These are phyloP conservation scores for Periglandula ipomoeae DNA, from an alignment of 2,329 filamentous ascomycete species.

Conservation along the genomic window DNA sequence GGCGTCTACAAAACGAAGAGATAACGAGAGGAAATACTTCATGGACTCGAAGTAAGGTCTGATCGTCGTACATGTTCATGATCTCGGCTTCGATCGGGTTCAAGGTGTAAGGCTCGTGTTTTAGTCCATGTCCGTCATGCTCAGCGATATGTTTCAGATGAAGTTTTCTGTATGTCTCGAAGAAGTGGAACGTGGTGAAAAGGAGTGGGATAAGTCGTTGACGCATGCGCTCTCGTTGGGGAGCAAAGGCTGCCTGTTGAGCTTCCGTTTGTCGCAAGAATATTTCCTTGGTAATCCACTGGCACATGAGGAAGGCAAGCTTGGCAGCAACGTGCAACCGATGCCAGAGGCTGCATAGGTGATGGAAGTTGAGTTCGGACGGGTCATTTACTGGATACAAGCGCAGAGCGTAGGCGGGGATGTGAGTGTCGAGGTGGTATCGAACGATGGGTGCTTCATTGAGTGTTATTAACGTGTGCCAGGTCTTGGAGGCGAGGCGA, in stretches of 20 bases:
- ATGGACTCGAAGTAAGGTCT: slow-evolving; percentile 53
- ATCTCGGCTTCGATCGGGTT: slow-evolving; percentile 55
- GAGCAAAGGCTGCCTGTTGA: slow-evolving; percentile 47
- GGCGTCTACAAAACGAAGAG: slow-evolving; percentile 52
- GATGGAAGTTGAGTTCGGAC: slow-evolving; percentile 44
- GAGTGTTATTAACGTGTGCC: slow-evolving; percentile 49
- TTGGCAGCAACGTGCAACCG: slow-evolving; percentile 56
- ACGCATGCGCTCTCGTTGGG: slow-evolving; percentile 55
- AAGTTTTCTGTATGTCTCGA: slow-evolving; percentile 52
- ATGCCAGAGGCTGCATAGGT: slow-evolving; percentile 57
- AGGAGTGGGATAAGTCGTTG: slow-evolving; percentile 53
- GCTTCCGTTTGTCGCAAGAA: slow-evolving; percentile 49
- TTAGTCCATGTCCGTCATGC: slow-evolving; percentile 41
- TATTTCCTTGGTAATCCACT: slow-evolving; percentile 57
- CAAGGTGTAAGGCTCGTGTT: slow-evolving; percentile 44
- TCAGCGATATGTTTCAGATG: slow-evolving; percentile 48
- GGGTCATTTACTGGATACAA: slow-evolving; percentile 47
- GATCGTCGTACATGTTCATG: slow-evolving; percentile 56
- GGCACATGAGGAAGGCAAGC: slow-evolving; percentile 50
- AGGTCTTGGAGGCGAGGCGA: slow-evolving; percentile 47
- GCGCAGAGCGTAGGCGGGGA: slow-evolving; percentile 50
- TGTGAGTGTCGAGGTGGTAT: slow-evolving; percentile 49
- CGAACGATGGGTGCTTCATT: slow-evolving; percentile 54
- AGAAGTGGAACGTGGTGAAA: slow-evolving; percentile 60
- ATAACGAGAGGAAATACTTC: slow-evolving; percentile 56